Evolutionary conservation across 2,329 filamentous ascomycete species (phyloP), one percentile per base, ranked within the genome.

Genomic region (Talaromyces marneffei): DNA sequence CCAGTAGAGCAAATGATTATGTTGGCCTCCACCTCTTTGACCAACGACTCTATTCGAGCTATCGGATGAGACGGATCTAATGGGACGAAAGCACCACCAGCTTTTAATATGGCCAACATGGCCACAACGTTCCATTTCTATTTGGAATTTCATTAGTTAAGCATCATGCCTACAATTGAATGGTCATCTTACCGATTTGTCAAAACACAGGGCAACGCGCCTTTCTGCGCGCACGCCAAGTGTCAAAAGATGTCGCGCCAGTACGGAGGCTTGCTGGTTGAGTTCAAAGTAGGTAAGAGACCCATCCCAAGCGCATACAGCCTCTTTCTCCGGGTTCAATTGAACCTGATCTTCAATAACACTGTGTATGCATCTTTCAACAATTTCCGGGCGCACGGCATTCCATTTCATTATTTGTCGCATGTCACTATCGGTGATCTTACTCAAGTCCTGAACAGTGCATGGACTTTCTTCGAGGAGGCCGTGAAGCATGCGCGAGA

Each of bases 381-480:
- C 74, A 1, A 68, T 70, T 37, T 74, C 67, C 2, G 76, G 75
- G 0, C 72, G 69, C 31, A 78, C 77, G 64, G 78, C 78, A 56
- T 82, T 83, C 73, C 83, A 84, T 4, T 79, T 77, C 7, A 81
- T 68, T 44, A 86, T 79, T 60, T 84, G 82, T 4, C 80, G 75
- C 63, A 81, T 80, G 65, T 87, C 84, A 8, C 79, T 75, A 53
- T 83, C 79, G 12, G 78, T 84, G 65, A 86, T 84, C 2, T 84
- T 74, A 68, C 84, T 80, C 27, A 82, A 71, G 20, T 81, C 72
- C 5, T 74, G 77, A 56, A 84, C 72, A 3, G 73, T 70, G 16
- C 72, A 74, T 9, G 76, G 73, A 0, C 79, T 77, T 3, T 71
- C 69, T 2, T 75, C 71, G 12, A 85, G 64, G 1, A 84, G 77